phyloP scores from a whole-genome alignment of 73 alveolate genomes.

The Symbiodinium natans region DNA sequence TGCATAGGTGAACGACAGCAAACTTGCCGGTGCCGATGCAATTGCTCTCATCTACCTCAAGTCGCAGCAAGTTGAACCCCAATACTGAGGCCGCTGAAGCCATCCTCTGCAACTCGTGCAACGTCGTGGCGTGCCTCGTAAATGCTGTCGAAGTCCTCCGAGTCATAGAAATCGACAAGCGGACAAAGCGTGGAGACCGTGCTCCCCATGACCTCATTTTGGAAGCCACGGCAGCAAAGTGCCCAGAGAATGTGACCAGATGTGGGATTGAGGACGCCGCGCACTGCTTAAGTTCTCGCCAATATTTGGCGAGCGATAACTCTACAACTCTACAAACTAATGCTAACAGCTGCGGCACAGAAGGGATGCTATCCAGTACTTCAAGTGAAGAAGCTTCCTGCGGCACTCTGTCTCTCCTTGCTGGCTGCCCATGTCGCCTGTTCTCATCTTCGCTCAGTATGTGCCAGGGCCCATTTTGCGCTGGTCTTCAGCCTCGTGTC shows the following conservation, averaged over 20 bases:
- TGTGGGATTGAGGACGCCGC: not conserved
- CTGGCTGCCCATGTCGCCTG: not conserved
- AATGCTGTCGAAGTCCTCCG: conserved; percentile 38
- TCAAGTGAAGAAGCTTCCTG: no score
- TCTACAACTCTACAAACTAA: not conserved
- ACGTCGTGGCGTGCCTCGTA: conserved; percentile 16
- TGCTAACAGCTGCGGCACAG: not conserved
- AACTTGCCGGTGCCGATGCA: conserved; percentile 86
- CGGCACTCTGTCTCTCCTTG: not conserved
- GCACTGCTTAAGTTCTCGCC: not conserved
- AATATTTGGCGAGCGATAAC: not conserved
- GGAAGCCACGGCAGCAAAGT: not conserved
- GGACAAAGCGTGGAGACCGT: conserved; percentile 46
- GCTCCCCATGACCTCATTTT: conserved; percentile 26
- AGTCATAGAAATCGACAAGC: conserved; percentile 31
- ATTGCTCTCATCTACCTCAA: conserved; percentile 71
- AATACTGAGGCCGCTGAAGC: no score
- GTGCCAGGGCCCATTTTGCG: not conserved
- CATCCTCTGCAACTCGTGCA: no score
- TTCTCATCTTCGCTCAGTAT: not conserved
- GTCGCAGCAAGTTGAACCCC: no score
- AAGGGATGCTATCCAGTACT: no score
- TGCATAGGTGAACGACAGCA: conserved; percentile 73
- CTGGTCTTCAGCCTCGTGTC: not conserved
- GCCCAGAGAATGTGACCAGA: not conserved